Conservation (phyloP, 345 rosid genomes). For the Euphorbia pulcherrima region DNA sequence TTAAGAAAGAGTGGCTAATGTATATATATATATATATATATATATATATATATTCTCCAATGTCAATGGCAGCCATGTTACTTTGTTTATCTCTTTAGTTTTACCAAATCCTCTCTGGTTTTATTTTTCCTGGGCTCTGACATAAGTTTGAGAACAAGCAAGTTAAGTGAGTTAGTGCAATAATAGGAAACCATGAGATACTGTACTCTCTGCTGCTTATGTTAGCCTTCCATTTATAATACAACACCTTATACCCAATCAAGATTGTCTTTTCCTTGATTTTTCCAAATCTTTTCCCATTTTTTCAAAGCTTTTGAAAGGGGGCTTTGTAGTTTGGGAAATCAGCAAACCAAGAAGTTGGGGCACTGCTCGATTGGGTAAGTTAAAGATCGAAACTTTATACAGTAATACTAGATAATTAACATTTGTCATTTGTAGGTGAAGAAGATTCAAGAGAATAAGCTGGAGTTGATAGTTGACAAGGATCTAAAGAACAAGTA, state of each 20-base stretch:
- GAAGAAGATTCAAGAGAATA: constrained; percentile 81
- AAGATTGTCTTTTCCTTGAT: constrained; percentile 19
- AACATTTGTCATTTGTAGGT: constrained; percentile 43
- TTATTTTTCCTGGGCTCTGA: constrained; percentile 33
- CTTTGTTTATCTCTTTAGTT: constrained; percentile 14
- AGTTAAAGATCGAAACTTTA: constrained; percentile 19
- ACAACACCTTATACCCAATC: constrained; percentile 21
- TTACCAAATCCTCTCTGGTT: constrained; percentile 21
- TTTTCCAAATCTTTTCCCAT: constrained; percentile 4
- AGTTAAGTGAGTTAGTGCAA: constrained; percentile 30
- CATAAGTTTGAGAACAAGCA: constrained; percentile 16
- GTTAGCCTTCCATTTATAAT: constrained; percentile 13
- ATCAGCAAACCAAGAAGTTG: constrained; percentile 80
- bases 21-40: constrained; percentile 21
- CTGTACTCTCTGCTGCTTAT: constrained; percentile 19
- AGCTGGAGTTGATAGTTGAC: constrained; percentile 77
- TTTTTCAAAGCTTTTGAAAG: no score
- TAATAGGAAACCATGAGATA: constrained; percentile 24
- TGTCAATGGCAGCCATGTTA: constrained; percentile 52
- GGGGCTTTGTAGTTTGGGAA: constrained; percentile 86
- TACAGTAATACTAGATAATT: neutral
- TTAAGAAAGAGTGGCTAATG: constrained; percentile 5
- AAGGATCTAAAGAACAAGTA: constrained; percentile 71
- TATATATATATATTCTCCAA: constrained; percentile 42
- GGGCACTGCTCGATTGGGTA: constrained; percentile 93